Evolutionary conservation across 1,139 yeast species (phyloP).

Genomic region (Pichia sp.): DNA sequence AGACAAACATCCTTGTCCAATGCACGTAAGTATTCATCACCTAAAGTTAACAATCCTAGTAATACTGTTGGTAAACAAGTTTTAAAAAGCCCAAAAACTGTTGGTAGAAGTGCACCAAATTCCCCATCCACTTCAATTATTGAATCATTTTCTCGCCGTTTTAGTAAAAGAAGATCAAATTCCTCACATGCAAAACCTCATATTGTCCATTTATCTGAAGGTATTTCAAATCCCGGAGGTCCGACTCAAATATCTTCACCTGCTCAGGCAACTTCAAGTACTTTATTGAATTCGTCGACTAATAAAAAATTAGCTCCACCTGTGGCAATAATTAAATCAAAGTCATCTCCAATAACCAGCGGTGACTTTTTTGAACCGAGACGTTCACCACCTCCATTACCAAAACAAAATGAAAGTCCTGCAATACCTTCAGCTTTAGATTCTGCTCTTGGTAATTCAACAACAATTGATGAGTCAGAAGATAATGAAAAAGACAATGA

Average conservation of each 20-base stretch:
- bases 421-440: slow-evolving; percentile 4
- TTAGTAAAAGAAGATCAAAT: slow-evolving; percentile 14
- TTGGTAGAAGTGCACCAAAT: slow-evolving; percentile 7
- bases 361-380: slow-evolving; percentile 6
- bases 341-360: not conserved
- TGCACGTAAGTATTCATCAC: slow-evolving; percentile 11
- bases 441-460: not conserved
- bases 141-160: slow-evolving; percentile 24
- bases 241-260: slow-evolving; percentile 21
- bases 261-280: slow-evolving; percentile 8
- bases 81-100: slow-evolving; percentile 2
- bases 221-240: slow-evolving; percentile 17
- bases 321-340: not conserved
- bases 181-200: slow-evolving; percentile 13
- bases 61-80: not conserved
- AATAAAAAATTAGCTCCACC: not conserved
- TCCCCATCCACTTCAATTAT: slow-evolving; percentile 16
- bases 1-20: slow-evolving; percentile 9
- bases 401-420: not conserved
- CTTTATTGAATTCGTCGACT: not conserved
- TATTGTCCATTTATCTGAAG: slow-evolving; percentile 21
- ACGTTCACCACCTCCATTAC: slow-evolving; percentile 12
- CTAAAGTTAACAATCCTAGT: not conserved
- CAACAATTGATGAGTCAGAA: not conserved
- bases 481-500: not conserved